Conservation (phyloP, 164 flowering plant genomes). For the Nymphaea thermarum region DNA sequence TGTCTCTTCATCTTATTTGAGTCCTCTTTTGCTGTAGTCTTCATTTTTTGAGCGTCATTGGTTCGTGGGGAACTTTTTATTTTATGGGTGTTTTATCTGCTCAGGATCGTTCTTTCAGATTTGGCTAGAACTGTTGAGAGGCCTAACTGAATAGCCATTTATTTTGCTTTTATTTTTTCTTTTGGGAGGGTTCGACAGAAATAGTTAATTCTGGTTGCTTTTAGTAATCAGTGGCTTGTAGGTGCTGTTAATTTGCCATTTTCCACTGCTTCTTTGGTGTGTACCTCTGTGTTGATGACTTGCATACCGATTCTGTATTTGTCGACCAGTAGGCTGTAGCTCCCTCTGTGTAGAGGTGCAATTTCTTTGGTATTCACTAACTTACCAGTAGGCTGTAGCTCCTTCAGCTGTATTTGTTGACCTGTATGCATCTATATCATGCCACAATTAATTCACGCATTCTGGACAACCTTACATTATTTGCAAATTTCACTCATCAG, state of each 20-base stretch:
- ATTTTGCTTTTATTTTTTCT: background rate
- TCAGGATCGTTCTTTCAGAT: no score
- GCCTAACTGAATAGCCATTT: no score
- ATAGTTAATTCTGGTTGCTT: background rate
- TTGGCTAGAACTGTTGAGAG: no score
- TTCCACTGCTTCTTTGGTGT: background rate
- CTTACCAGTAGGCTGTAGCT: background rate
- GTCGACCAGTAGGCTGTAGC: constrained; percentile 57
- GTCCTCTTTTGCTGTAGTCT: no score
- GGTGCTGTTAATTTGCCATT: background rate
- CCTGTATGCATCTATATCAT: background rate
- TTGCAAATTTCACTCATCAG: no score
- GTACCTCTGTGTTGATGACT: background rate
- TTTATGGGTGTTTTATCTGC: no score
- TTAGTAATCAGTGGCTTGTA: background rate
- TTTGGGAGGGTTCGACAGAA: background rate
- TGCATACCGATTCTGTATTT: constrained; percentile 24
- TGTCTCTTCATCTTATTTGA: background rate
- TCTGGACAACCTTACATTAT: no score
- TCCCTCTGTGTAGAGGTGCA: constrained; percentile 53
- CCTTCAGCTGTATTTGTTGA: background rate
- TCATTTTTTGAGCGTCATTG: no score
- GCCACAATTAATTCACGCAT: no score
- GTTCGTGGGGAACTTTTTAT: no score
- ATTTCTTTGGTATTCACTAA: background rate